These are phyloP conservation scores for Coelastrella sp. DNA, from an alignment of 139 green algal species.

Conservation along the genomic window DNA sequence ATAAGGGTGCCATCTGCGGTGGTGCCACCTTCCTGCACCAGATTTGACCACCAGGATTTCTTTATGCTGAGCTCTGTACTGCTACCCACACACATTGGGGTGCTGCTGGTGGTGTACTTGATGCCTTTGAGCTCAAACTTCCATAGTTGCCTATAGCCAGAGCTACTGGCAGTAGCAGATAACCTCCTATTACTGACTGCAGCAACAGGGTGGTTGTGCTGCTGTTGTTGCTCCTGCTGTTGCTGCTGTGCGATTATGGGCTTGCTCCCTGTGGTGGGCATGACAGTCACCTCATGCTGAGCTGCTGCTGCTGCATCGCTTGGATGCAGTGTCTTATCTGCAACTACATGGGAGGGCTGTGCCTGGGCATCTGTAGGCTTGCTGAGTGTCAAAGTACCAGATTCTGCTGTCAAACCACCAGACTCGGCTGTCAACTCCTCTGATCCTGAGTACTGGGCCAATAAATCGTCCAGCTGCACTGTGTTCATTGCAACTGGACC, in stretches of 20 bases:
- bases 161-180: neutral
- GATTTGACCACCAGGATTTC: neutral
- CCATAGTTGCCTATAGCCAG: constrained; percentile 6
- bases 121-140: constrained; percentile 1
- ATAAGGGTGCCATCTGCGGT: neutral
- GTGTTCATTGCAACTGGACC: neutral
- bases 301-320: neutral
- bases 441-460: too few species aligned
- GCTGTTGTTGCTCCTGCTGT: neutral
- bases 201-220: neutral
- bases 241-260: neutral
- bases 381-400: too few species aligned
- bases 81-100: constrained; percentile 29
- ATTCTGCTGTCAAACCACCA: too few species aligned
- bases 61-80: neutral
- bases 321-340: too few species aligned
- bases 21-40: neutral
- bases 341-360: too few species aligned
- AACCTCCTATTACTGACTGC: neutral
- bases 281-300: neutral
- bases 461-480: neutral
- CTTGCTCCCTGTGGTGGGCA: neutral
- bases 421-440: too few species aligned
- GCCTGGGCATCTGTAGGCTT: too few species aligned
- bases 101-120: neutral